A percentile compares a stretch with the other conserved stretches of the same genome.
Evolutionary conservation across 495 filamentous ascomycete genomes (phyloP).

Genomic region (Lasiosphaeris hirsuta): DNA sequence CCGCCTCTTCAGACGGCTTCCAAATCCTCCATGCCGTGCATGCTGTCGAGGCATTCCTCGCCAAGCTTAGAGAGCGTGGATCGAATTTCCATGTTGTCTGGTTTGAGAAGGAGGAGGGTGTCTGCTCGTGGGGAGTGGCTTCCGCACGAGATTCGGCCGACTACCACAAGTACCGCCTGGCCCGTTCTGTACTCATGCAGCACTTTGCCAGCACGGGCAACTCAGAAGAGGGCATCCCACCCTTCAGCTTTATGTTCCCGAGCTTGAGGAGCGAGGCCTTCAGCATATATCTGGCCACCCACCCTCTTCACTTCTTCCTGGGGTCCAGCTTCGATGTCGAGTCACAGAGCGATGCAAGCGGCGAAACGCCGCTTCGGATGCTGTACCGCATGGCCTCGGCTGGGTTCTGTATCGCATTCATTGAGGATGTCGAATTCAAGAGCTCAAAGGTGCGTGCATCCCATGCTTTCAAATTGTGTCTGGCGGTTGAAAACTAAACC

Average conservation of each 20-base stretch:
- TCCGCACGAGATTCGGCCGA: constrained; percentile 27
- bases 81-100: constrained; percentile 70
- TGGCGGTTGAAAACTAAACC: not conserved
- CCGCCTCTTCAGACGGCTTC: constrained; percentile 48
- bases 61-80: constrained; percentile 54
- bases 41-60: constrained; percentile 61
- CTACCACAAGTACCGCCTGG: constrained; percentile 54
- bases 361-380: not conserved
- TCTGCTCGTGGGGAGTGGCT: constrained; percentile 32
- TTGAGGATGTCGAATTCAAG: constrained; percentile 27
- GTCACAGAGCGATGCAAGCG: not conserved
- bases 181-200: constrained; percentile 57
- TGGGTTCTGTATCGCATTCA: constrained; percentile 26
- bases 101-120: constrained; percentile 50
- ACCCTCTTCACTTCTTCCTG: constrained; percentile 64
- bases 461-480: not conserved
- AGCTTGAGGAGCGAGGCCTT: constrained; percentile 43
- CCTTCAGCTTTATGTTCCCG: constrained; percentile 29
- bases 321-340: constrained; percentile 38
- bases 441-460: constrained; percentile 27
- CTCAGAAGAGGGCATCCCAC: not conserved
- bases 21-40: constrained; percentile 70
- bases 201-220: constrained; percentile 47
- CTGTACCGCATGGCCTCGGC: constrained; percentile 14
- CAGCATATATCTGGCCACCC: constrained; percentile 45